Base-by-base conservation (phyloP, 2,329 filamentous ascomycete species). In the Colletotrichum filicis region DNA sequence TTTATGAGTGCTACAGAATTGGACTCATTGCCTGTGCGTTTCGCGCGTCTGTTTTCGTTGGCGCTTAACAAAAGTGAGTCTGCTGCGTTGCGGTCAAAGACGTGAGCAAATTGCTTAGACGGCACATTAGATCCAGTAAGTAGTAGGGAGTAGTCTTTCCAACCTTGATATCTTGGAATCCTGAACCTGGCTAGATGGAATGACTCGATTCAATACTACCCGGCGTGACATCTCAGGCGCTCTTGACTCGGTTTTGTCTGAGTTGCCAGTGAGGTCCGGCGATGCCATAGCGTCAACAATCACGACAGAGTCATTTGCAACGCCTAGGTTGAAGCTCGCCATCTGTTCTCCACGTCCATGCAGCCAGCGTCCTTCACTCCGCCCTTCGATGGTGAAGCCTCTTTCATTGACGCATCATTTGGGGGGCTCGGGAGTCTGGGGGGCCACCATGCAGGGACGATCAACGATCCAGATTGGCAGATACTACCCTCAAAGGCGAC, bases 21-120 rank as follows among this genome's bases (percentile, higher is more conserved):
- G 35, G 16, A 12, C 19, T 14, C 42, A 14, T 5, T 24, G 42
- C 32, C 37, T 37, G 42, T 59, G 68, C 68, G 63, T 56, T 62
- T 71, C 63, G 56, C 35, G 63, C 63, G 68, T 61, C 46, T 68
- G 55, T 55, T 35, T n/a, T 2, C 2, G 3, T 26, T 22, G 42
- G 11, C 60, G 60, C 60, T 32, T 16, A 52, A 28, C 19, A n/a
- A 16, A 14, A 7, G 28, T 24, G 12, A n/a, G 26, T 19, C 8
- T 37, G 35, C 35, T 24, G 59, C 16, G 42, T 32, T 5, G n/a
- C 16, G 53, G 22, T 30, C 8, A 2, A 46, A 49, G 24, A 11
- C 37, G 11, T 26, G 2, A 49, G 42, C 42, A 42, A 19, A 19
- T 19, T 42, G 16, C 37, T 42, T 6, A 8, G 3, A 42, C 3